These are phyloP conservation scores for Nepenthes mirabilis DNA, from an alignment of 148 eudicot species.

Conservation along the genomic window DNA sequence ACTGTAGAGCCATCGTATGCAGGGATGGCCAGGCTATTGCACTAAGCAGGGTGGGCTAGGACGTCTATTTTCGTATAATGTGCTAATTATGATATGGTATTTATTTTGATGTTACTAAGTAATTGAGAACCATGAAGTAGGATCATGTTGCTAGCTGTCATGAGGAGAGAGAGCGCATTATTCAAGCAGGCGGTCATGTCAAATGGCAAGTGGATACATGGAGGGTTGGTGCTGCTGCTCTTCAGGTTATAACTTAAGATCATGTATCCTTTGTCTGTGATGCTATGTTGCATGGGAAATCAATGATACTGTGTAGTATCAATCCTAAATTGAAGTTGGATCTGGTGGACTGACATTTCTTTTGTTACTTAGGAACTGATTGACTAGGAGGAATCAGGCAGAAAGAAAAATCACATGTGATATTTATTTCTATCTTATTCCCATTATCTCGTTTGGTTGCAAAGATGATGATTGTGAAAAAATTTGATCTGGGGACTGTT, in stretches of 20 bases:
- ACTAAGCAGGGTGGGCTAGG: conserved; percentile 62
- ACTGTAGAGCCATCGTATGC: conserved; percentile 83
- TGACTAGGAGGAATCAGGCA: too few relatives aligned
- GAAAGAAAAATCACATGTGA: too few relatives aligned
- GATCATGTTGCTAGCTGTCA: conserved; percentile 83
- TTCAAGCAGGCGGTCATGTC: conserved; percentile 60
- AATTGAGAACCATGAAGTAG: conserved; percentile 24
- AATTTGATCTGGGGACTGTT: too few relatives aligned
- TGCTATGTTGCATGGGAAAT: not conserved
- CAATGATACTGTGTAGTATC: not conserved
- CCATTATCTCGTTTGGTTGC: too few relatives aligned
- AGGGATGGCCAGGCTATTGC: conserved; percentile 50
- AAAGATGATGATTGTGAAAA: too few relatives aligned
- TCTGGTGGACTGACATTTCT: too few relatives aligned
- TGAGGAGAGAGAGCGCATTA: conserved; percentile 75
- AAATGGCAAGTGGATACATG: conserved; percentile 88
- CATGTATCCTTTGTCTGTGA: not conserved
- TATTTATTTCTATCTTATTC: too few relatives aligned
- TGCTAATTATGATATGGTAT: not conserved
- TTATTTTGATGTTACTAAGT: conserved; percentile 1
- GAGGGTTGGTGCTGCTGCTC: conserved; percentile 95
- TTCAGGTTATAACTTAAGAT: conserved; percentile 47
- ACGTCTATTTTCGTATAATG: not conserved
- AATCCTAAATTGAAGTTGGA: too few relatives aligned
- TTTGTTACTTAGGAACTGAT: too few relatives aligned